These are phyloP conservation scores for Solanum bulbocastanum DNA, from an alignment of 257 asterid species.

Conservation along the genomic window DNA sequence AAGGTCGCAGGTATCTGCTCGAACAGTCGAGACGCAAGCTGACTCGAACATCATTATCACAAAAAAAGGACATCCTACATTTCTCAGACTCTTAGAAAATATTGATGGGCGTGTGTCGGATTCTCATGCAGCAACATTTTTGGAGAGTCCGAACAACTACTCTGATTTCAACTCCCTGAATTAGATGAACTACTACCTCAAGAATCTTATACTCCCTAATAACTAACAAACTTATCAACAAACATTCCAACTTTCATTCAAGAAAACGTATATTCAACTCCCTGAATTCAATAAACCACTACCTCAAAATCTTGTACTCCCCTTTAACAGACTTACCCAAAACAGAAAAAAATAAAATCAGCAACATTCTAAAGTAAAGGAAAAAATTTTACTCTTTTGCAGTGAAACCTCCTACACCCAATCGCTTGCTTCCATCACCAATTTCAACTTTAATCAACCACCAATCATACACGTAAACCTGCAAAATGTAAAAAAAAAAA, in stretches of 20 bases:
- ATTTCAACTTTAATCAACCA: slow-evolving; percentile 43
- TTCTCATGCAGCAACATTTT: background rate
- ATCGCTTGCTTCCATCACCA: slow-evolving; percentile 20
- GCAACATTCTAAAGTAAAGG: background rate
- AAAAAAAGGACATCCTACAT: background rate
- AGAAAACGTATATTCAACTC: background rate
- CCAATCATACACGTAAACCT: slow-evolving; percentile 38
- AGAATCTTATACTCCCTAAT: background rate
- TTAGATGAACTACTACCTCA: background rate
- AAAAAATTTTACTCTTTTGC: background rate
- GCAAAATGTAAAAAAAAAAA: background rate
- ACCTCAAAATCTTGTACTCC: background rate
- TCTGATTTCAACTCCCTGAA: background rate
- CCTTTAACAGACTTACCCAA: background rate
- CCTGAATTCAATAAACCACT: background rate
- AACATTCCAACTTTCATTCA: background rate
- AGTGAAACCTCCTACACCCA: slow-evolving; percentile 44
- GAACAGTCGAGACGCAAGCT: background rate
- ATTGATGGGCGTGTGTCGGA: background rate
- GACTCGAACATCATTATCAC: background rate
- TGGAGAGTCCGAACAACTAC: background rate
- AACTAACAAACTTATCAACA: background rate
- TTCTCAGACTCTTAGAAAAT: background rate
- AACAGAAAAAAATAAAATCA: background rate
- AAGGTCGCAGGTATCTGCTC: background rate